Conservation (phyloP, 495 filamentous ascomycete species). For the Aspergillus diversus region DNA sequence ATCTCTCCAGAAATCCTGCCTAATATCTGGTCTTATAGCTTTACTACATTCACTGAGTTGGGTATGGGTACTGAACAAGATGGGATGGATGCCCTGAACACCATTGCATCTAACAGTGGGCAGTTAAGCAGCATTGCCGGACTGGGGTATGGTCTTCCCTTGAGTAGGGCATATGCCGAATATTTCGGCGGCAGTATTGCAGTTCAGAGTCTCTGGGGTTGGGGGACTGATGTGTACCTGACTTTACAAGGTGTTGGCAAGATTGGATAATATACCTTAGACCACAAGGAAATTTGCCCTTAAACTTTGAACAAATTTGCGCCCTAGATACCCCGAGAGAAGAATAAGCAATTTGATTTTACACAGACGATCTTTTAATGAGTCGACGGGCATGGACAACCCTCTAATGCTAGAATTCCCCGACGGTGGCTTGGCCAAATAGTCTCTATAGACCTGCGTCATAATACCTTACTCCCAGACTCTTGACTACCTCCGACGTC, state of each 20-base stretch:
- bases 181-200: conserved; percentile 97
- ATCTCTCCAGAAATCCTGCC: conserved; percentile 80
- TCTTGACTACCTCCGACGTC: too few relatives aligned
- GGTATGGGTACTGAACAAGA: conserved; percentile 47
- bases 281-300: too few relatives aligned
- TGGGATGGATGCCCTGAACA: conserved; percentile 67
- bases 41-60: conserved; percentile 86
- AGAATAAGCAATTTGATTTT: too few relatives aligned
- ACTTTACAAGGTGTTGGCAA: conserved; percentile 83
- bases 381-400: too few relatives aligned
- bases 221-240: conserved; percentile 86
- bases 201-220: conserved; percentile 92
- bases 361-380: too few relatives aligned
- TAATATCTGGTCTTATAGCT: conserved; percentile 94
- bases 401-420: too few relatives aligned
- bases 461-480: too few relatives aligned
- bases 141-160: conserved; percentile 87
- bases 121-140: conserved; percentile 82
- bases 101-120: conserved; percentile 68
- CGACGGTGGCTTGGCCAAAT: too few relatives aligned
- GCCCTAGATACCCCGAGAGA: background rate
- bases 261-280: conserved; percentile 33
- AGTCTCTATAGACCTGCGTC: too few relatives aligned
- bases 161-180: conserved; percentile 93
- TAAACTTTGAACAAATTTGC: background rate